A percentile compares a stretch with the other conserved stretches of the same genome.
Evolutionary conservation across 805 yeast genomes (phyloP).

Genomic region (Lachancea quebecensis): DNA sequence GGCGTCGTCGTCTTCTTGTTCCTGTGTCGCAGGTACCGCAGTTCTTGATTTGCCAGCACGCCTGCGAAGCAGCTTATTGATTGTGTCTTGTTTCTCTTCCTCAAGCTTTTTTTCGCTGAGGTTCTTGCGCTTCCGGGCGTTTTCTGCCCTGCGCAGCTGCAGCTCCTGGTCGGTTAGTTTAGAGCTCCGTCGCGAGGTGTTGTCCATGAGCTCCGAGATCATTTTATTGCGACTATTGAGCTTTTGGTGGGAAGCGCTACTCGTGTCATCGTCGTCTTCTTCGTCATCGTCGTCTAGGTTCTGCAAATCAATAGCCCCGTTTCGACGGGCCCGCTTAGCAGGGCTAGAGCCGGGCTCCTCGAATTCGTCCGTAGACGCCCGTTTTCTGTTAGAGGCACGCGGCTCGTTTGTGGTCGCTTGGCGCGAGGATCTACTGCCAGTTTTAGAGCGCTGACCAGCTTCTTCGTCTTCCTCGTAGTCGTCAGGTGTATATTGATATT

Average conservation of each 20-base stretch:
- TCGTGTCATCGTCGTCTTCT: constrained; percentile 16
- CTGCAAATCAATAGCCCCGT: constrained; percentile 5
- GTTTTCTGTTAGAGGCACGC: background rate
- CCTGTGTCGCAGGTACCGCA: constrained; percentile 10
- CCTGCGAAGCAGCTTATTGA: constrained; percentile 77
- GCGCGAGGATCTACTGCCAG: constrained; percentile 2
- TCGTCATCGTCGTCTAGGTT: constrained; percentile 10
- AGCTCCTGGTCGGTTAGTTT: constrained; percentile 77
- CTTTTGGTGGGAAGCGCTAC: background rate
- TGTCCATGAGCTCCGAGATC: constrained; percentile 10
- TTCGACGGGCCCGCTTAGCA: constrained; percentile 1
- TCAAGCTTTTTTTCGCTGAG: constrained; percentile 74
- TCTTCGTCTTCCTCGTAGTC: constrained; percentile 14
- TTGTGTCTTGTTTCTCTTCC: constrained; percentile 88
- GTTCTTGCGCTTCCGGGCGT: constrained; percentile 81
- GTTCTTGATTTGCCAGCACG: constrained; percentile 68
- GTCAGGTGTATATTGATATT: constrained; percentile 10
- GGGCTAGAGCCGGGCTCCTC: constrained; percentile 5
- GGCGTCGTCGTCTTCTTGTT: constrained; percentile 9
- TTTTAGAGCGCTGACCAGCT: constrained; percentile 1
- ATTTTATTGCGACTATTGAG: constrained; percentile 8
- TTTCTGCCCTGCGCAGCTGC: constrained; percentile 75
- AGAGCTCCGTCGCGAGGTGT: constrained; percentile 36
- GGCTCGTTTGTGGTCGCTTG: background rate
- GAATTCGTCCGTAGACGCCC: background rate